Percentiles rank a stretch among this genome's conserved stretches.
Evolutionary conservation across 1,139 yeast genomes (phyloP).

Genomic region (Saccharomyces pastorianus): DNA sequence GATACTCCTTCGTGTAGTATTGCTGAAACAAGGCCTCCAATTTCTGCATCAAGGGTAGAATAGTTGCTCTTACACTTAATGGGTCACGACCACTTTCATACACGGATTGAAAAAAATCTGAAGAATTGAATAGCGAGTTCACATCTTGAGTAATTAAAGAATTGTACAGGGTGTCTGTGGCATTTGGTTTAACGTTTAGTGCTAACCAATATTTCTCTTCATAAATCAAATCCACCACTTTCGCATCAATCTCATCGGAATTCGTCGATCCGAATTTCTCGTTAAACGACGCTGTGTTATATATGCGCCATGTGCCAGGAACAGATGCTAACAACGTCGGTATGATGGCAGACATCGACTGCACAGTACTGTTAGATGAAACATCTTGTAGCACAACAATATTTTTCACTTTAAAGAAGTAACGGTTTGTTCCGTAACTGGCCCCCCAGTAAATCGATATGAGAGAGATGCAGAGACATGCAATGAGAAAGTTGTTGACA

Average conservation of each 20-base stretch:
- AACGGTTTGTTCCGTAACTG: slow-evolving; percentile 2
- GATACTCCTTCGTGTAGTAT: slow-evolving; percentile 22
- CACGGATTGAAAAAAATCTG: slow-evolving; percentile 28
- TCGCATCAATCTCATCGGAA: slow-evolving; percentile 33
- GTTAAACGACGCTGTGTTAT: slow-evolving; percentile 16
- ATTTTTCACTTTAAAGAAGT: not conserved
- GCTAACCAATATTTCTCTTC: slow-evolving; percentile 49
- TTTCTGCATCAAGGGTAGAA: slow-evolving; percentile 34
- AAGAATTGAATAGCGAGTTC: slow-evolving; percentile 13
- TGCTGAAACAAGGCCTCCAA: slow-evolving; percentile 30
- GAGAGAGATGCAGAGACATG: slow-evolving; percentile 4
- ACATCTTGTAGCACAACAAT: slow-evolving; percentile 7
- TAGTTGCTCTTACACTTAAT: slow-evolving; percentile 35
- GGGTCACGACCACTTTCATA: slow-evolving; percentile 50
- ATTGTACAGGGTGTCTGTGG: slow-evolving; percentile 33
- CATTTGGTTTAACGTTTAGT: slow-evolving; percentile 39
- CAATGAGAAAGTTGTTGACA: slow-evolving; percentile 6
- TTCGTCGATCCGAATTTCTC: slow-evolving; percentile 30
- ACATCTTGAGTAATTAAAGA: not conserved
- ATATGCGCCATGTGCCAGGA: slow-evolving; percentile 29
- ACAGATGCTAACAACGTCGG: slow-evolving; percentile 9
- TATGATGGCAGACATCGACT: slow-evolving; percentile 3
- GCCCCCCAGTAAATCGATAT: slow-evolving; percentile 7
- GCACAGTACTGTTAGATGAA: not conserved
- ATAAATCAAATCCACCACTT: slow-evolving; percentile 37